Evolutionary conservation across 2,329 filamentous ascomycete genomes (phyloP), one percentile per base, ranked within the genome.

Genomic region (Aspergillus tanneri): DNA sequence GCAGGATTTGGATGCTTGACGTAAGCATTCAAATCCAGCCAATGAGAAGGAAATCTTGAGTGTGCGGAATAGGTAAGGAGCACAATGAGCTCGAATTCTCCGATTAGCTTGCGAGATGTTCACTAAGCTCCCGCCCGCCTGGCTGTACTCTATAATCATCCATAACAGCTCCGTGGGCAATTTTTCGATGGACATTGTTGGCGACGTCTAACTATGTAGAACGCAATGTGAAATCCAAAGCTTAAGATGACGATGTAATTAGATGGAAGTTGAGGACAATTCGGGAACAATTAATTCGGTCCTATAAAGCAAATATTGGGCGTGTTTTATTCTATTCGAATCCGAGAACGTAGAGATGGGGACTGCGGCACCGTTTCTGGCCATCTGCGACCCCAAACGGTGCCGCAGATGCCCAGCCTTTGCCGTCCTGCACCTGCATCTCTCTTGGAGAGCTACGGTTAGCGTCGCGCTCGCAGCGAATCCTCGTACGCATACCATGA

Each of bases 1-100:
- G 22, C 25, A 10, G 37, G 37, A 40, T 40, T 40, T 40, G 9
- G 37, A 40, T n/a, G 24, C 16, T 40, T 40, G 11, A 40, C 9
- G 37, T 40, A 40, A 24, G 19, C 37, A 22, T 40, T 27, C 25
- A n/a, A 40, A 40, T 9, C 22, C 22, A 40, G 37, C 37, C 18
- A 40, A 10, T 21, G 37, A 40, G 37, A 40, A 40, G 25, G 37
- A 2, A 24, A 40, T 40, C 14, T 40, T 40, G 14, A 40, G 18
- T 40, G 37, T 40, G 11, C 25, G 37, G 19, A 40, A 40, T 21
- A 40, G 18, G 25, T 40, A 40, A 22, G 11, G 37, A 40, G 37
- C 14, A 40, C 37, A 40, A 40, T 40, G 37, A 40, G 14, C 25
- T 24, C 37, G 37, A 25, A 40, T 40, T 21, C 37, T 40, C 37